These are phyloP conservation scores for Macadamia tetraphylla DNA, from an alignment of 164 flowering plant genomes.

Conservation along the genomic window DNA sequence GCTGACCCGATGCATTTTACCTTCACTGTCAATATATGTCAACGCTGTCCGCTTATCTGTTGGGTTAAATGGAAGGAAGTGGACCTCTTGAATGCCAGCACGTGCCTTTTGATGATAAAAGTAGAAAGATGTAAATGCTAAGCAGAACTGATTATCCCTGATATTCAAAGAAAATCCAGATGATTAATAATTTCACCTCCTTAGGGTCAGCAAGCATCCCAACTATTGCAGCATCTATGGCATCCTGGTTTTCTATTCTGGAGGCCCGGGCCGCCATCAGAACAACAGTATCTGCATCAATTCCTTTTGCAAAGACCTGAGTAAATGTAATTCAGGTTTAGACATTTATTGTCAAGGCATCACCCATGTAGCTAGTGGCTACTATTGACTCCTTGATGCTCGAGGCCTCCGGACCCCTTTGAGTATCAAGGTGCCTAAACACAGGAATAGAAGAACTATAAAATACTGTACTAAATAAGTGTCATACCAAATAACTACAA, in stretches of 20 bases:
- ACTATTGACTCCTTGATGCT: too few species aligned
- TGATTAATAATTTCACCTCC: constrained; percentile 37
- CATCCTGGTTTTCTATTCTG: constrained; percentile 72
- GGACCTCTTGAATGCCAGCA: constrained; percentile 82
- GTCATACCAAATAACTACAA: too few species aligned
- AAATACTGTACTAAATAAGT: too few species aligned
- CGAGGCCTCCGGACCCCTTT: too few species aligned
- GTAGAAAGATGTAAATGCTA: background rate
- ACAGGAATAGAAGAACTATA: too few species aligned
- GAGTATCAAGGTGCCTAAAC: too few species aligned
- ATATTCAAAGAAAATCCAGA: background rate
- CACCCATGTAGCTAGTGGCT: too few species aligned
- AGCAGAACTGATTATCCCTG: background rate
- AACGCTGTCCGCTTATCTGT: constrained; percentile 93
- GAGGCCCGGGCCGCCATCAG: constrained; percentile 91
- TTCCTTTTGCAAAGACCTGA: constrained; percentile 67
- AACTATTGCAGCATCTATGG: constrained; percentile 75
- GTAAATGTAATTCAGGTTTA: background rate
- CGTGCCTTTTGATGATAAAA: constrained; percentile 45
- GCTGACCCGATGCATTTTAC: constrained; percentile 92
- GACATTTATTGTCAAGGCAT: too few species aligned
- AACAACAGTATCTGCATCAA: constrained; percentile 59
- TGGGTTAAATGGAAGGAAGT: constrained; percentile 96
- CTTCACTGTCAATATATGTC: constrained; percentile 69
- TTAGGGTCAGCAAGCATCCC: constrained; percentile 79